Evolutionary conservation across 495 filamentous ascomycete species (phyloP).

Genomic region (Copromyces sp.): DNA sequence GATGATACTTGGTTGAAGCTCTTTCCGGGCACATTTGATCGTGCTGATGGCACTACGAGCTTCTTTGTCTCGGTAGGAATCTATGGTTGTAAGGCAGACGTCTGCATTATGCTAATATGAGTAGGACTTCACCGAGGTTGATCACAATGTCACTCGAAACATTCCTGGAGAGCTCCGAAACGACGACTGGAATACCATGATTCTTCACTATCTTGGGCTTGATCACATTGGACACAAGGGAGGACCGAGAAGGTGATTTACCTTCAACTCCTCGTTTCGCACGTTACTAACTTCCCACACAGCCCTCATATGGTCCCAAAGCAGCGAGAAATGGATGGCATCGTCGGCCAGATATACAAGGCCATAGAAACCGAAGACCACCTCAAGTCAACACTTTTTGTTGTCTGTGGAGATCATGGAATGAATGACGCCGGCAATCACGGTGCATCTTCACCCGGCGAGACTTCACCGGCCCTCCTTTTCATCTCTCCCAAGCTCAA

Average conservation of each 20-base stretch:
- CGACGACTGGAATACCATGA: slow-evolving; percentile 84
- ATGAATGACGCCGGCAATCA: slow-evolving; percentile 99
- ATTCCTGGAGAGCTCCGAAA: slow-evolving; percentile 61
- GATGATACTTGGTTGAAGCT: slow-evolving; percentile 98
- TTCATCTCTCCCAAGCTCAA: slow-evolving; percentile 85
- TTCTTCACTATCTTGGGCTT: slow-evolving; percentile 90
- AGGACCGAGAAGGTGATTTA: slow-evolving; percentile 65
- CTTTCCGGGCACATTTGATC: slow-evolving; percentile 77
- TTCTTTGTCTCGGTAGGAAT: slow-evolving; percentile 91
- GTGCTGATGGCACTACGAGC: slow-evolving; percentile 85
- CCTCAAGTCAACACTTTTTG: slow-evolving; percentile 67
- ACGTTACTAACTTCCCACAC: slow-evolving; percentile 6
- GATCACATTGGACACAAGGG: slow-evolving; percentile 98
- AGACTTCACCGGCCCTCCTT: slow-evolving; percentile 85
- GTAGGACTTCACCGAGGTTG: slow-evolving; percentile 97
- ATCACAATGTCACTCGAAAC: slow-evolving; percentile 94
- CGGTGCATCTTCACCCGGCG: slow-evolving; percentile 81
- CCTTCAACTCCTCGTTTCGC: too few species aligned
- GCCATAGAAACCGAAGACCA: slow-evolving; percentile 61
- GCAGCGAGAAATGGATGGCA: slow-evolving; percentile 85
- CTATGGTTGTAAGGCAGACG: background rate
- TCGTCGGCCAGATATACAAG: slow-evolving; percentile 65
- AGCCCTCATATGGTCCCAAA: slow-evolving; percentile 88
- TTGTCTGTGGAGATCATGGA: slow-evolving; percentile 89
- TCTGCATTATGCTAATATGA: background rate